Evolutionary conservation across 805 yeast genomes (phyloP).

Genomic region (Priceomyces melissophilus): DNA sequence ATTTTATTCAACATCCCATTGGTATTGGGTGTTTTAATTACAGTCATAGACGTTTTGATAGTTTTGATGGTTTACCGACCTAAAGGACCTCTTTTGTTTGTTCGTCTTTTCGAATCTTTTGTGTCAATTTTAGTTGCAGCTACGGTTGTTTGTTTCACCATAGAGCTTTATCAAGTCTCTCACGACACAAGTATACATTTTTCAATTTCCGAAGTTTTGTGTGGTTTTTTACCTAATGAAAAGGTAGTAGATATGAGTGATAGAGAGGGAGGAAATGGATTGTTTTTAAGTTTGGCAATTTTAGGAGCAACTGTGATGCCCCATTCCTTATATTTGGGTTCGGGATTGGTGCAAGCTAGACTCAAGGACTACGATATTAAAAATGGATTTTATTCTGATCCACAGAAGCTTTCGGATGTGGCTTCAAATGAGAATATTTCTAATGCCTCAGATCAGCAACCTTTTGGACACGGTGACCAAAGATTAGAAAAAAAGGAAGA

Average conservation of each 20-base stretch:
- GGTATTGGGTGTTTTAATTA: slow-evolving; percentile 68
- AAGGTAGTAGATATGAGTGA: slow-evolving; percentile 32
- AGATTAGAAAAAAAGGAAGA: slow-evolving; percentile 16
- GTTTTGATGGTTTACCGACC: slow-evolving; percentile 74
- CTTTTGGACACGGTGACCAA: slow-evolving; percentile 1
- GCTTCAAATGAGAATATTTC: slow-evolving; percentile 1
- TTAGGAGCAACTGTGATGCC: slow-evolving; percentile 97
- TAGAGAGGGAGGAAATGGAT: slow-evolving; percentile 53
- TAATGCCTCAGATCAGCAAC: slow-evolving; percentile 6
- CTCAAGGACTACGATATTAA: slow-evolving; percentile 67
- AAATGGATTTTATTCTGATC: slow-evolving; percentile 52
- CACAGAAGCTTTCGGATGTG: slow-evolving; percentile 8
- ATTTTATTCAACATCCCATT: slow-evolving; percentile 75
- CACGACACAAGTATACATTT: slow-evolving; percentile 50
- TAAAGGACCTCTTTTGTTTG: slow-evolving; percentile 70
- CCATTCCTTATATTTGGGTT: slow-evolving; percentile 79
- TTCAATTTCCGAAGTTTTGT: slow-evolving; percentile 48
- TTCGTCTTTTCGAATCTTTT: slow-evolving; percentile 73
- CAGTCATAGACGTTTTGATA: slow-evolving; percentile 77
- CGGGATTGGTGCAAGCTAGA: slow-evolving; percentile 84
- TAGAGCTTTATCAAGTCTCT: slow-evolving; percentile 56
- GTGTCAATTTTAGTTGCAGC: slow-evolving; percentile 68
- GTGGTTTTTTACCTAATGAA: slow-evolving; percentile 68
- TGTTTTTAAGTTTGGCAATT: slow-evolving; percentile 76
- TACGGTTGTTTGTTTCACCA: slow-evolving; percentile 71